Evolutionary conservation across 345 rosid species (phyloP).

Genomic region (Sonneratia caseolaris): DNA sequence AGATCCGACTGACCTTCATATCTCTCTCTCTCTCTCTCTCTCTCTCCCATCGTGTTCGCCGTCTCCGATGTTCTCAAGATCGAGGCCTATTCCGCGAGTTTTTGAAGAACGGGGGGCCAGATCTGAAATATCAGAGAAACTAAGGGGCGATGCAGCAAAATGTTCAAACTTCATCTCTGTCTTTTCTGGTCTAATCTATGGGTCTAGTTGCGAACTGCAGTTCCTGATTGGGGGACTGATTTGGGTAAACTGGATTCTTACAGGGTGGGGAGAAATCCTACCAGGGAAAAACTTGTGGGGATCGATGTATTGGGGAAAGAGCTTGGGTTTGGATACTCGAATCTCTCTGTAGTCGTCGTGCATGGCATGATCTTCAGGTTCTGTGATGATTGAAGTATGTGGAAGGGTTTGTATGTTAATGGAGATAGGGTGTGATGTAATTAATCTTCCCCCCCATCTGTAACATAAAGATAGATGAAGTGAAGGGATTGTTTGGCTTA

Average conservation of each 20-base stretch:
- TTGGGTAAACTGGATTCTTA: neutral
- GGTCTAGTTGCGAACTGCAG: neutral
- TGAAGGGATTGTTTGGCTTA: neutral
- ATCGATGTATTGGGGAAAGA: neutral
- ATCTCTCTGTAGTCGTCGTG: neutral
- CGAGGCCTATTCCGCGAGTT: constrained; percentile 9
- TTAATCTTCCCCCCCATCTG: neutral
- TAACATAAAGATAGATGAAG: neutral
- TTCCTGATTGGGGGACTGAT: neutral
- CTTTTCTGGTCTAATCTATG: neutral
- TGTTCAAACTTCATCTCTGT: neutral
- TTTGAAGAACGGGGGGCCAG: constrained; percentile 16
- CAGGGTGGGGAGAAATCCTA: neutral
- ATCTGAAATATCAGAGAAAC: constrained; percentile 12
- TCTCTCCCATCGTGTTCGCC: neutral
- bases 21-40: neutral
- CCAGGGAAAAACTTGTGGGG: neutral
- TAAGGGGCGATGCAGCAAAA: constrained; percentile 12
- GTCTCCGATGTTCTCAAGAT: constrained; percentile 4
- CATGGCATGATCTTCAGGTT: neutral
- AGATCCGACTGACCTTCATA: neutral
- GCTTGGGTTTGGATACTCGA: neutral
- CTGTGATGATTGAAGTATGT: neutral
- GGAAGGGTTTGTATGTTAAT: neutral
- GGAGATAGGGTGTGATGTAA: neutral